phyloP scores from a whole-genome alignment of 371 early-diverging fungal genomes.

The Umbelopsis sp. region DNA sequence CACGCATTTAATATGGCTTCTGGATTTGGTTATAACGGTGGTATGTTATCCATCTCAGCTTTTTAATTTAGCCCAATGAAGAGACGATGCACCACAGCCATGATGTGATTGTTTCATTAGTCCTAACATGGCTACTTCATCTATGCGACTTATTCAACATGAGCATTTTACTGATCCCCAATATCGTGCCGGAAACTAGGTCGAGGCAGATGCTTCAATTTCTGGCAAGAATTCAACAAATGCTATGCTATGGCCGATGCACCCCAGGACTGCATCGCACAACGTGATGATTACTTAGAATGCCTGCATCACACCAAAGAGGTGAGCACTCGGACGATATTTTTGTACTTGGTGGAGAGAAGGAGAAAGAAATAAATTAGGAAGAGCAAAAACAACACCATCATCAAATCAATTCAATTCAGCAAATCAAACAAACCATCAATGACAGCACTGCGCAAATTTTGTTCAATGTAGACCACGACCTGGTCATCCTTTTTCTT shows the following conservation, averaged over 20 bases:
- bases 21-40: constrained; percentile 51
- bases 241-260: constrained; percentile 77
- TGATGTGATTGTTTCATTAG: not conserved
- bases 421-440: no score
- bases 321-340: constrained; percentile 40
- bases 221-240: constrained; percentile 87
- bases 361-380: constrained; percentile 11
- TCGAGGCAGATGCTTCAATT: constrained; percentile 81
- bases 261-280: constrained; percentile 71
- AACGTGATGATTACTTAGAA: constrained; percentile 82
- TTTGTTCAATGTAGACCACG: no score
- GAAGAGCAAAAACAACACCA: not conserved
- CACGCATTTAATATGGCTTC: constrained; percentile 40
- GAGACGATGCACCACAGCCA: not conserved
- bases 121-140: no score
- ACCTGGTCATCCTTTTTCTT: no score
- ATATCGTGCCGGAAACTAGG: constrained; percentile 43
- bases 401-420: not conserved
- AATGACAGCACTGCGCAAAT: no score
- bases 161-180: not conserved
- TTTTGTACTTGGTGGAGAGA: not conserved
- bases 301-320: constrained; percentile 86
- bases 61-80: not conserved
- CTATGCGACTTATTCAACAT: not conserved
- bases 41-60: constrained; percentile 28